Percentiles rank a stretch among this genome's conserved stretches.
Evolutionary conservation across 1,284 basidiomycete genomes (phyloP).

Genomic region (Cryptococcus sp.): DNA sequence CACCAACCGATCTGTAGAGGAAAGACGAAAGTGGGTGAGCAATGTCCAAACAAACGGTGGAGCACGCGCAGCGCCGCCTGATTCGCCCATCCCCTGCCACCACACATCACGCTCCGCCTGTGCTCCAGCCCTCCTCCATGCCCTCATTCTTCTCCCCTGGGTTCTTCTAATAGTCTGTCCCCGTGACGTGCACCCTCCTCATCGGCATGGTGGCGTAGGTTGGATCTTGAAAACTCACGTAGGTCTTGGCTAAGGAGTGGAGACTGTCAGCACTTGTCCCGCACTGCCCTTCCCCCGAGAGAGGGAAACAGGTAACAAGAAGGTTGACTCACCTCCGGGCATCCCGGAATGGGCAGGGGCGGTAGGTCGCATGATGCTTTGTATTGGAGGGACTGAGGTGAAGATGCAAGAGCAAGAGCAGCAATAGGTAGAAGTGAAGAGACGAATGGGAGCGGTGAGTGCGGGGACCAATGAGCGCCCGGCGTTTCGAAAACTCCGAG

Average conservation of each 20-base stretch:
- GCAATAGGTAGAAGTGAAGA: not conserved
- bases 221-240: conserved; percentile 16
- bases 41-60: not conserved
- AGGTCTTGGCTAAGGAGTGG: conserved; percentile 38
- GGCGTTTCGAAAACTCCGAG: conserved; percentile 18
- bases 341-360: conserved; percentile 62
- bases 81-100: not conserved
- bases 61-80: not conserved
- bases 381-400: conserved; percentile 5
- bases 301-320: not conserved
- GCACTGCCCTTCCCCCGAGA: conserved; percentile 6
- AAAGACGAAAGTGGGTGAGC: conserved; percentile 3
- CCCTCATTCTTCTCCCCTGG: conserved; percentile 22
- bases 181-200: conserved; percentile 30
- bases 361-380: conserved; percentile 65
- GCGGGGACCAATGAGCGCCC: not conserved
- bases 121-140: conserved; percentile 30
- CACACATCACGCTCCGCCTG: not conserved
- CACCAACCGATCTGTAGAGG: conserved; percentile 75
- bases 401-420: not conserved
- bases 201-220: conserved; percentile 12
- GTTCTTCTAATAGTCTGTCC: conserved; percentile 26
- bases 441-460: not conserved
- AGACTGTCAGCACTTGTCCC: not conserved
- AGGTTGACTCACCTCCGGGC: conserved; percentile 62